A percentile compares a stretch with the other conserved stretches of the same genome.
phyloP scores from a whole-genome alignment of 139 green algal genomes.

The Chlamydomonas sp. region DNA sequence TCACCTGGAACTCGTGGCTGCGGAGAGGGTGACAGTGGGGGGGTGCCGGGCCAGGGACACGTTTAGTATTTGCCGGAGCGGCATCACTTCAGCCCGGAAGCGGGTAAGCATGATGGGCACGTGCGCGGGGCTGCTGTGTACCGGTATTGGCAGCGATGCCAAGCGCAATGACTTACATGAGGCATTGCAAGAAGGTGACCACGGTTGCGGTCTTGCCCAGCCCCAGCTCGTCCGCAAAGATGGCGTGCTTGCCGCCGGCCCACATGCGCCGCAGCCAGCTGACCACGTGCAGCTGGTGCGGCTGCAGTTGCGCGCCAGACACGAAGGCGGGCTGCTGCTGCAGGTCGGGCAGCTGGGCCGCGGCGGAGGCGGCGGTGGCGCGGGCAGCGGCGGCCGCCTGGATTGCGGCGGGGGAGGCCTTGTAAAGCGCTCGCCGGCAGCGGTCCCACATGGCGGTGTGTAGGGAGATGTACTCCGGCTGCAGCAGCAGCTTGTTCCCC shows the following conservation, averaged over 20 bases:
- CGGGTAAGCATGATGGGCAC: background rate
- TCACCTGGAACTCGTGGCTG: conserved; percentile 70
- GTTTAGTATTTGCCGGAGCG: background rate
- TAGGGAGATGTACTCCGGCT: conserved; percentile 65
- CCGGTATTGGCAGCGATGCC: background rate
- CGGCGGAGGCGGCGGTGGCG: background rate
- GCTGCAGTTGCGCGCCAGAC: conserved; percentile 55
- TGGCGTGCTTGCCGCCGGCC: conserved; percentile 45
- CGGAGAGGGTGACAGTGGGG: background rate
- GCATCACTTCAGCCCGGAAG: background rate
- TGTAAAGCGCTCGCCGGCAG: conserved; percentile 62
- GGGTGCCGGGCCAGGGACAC: too few relatives aligned
- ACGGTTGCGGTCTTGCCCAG: conserved; percentile 81
- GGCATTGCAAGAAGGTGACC: conserved; percentile 60
- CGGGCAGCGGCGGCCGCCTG: conserved; percentile 30
- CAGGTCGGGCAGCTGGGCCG: background rate
- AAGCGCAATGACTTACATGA: conserved; percentile 38
- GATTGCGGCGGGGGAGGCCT: conserved; percentile 25
- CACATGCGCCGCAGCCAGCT: conserved; percentile 79
- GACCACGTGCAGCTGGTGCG: conserved; percentile 79
- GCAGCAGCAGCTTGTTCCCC: conserved; percentile 53
- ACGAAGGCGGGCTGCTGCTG: conserved; percentile 52
- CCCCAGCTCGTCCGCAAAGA: conserved; percentile 82
- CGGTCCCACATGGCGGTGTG: conserved; percentile 77
- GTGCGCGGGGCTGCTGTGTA: background rate